Base-by-base conservation (phyloP, 2,329 filamentous ascomycete species). In the Ophiocordyceps camponoti-leonardi region DNA sequence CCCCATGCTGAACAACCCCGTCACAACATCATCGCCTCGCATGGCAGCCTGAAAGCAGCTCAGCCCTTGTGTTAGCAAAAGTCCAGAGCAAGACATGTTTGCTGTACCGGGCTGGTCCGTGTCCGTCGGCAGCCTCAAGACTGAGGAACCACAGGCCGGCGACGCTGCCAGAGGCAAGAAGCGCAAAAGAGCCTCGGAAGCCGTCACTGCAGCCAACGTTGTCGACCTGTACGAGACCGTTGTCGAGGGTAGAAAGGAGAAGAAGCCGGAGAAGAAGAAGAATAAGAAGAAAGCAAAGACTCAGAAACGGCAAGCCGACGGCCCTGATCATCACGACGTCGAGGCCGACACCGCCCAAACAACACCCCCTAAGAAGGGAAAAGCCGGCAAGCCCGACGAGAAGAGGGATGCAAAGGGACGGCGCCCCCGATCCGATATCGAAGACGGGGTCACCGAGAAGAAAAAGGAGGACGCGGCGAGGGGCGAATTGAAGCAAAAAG, bases 91-190 rank as follows among this genome's bases (percentile, higher is more conserved):
- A 18, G 35, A 40, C 43, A 90, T 96, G 90, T 96, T 96, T 62
- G 81, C 87, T 11, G 88, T 96, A 28, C 84, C 85, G 56, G 92
- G 92, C 53, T 95, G 90, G 88, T 86, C 86, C 37, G 72, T 95
- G 33, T 77, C 85, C 46, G 73, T 81, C 49, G 75, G 79, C 52
- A 68, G 67, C 45, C 75, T 93, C 51, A 86, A 86, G 63, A 64
- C 77, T 28, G 86, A 94, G 63, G 73, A 68, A 49, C 48, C 52
- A 12, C 49, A 61, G 44, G 52, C 59, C 10, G 56, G 54, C 42
- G 54, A 63, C 2, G 56, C 65, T 48, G 58, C 65, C 52, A 75
- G 71, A 54, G 68, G 69, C 52, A 79, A 72, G 58, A 77, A 79
- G 63, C 72, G 77, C 50, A 79, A 79, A 66, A 67, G 54, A 22